A percentile compares a stretch with the other conserved stretches of the same genome.
These are phyloP conservation scores for Torrubiella hemipterigena DNA, from an alignment of 2,329 filamentous ascomycete species.

Conservation along the genomic window DNA sequence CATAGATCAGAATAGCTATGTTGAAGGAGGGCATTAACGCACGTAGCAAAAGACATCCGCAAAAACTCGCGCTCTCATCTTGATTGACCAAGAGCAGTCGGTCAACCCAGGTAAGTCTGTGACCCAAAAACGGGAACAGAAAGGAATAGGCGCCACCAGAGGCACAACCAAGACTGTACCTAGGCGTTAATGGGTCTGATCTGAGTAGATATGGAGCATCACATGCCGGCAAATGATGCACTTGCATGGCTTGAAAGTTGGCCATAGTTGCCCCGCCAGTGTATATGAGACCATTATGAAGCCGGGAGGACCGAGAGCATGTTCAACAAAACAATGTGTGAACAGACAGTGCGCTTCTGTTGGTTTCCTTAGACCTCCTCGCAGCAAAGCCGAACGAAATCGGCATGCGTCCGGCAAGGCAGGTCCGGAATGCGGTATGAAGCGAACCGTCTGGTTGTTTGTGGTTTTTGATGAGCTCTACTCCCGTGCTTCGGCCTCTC, in stretches of 20 bases:
- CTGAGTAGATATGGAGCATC: conserved; percentile 33
- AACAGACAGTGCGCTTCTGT: conserved; percentile 3
- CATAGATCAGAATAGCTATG: no score
- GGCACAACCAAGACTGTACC: no score
- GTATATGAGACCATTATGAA: not conserved
- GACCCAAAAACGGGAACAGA: no score
- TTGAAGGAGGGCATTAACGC: conserved; percentile 52
- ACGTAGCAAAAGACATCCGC: conserved; percentile 90
- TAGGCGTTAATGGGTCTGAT: conserved; percentile 50
- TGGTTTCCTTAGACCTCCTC: conserved; percentile 1
- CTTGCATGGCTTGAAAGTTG: no score
- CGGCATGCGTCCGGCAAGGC: conserved; percentile 32
- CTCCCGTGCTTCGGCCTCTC: conserved; percentile 16
- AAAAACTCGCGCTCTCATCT: conserved; percentile 77
- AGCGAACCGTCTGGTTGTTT: conserved; percentile 33
- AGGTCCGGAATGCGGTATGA: conserved; percentile 18
- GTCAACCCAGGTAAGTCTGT: no score
- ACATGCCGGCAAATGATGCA: conserved; percentile 30
- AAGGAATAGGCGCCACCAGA: no score
- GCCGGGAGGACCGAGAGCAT: conserved; percentile 4
- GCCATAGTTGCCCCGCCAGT: conserved; percentile 1
- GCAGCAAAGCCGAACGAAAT: conserved; percentile 16
- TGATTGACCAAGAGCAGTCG: conserved; percentile 22
- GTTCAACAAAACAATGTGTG: not conserved
- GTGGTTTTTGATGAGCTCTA: conserved; percentile 34